Percentiles rank a stretch among this genome's conserved stretches.
Evolutionary conservation across 2,329 filamentous ascomycete species (phyloP).

Genomic region (Elsinoe fawcettii): DNA sequence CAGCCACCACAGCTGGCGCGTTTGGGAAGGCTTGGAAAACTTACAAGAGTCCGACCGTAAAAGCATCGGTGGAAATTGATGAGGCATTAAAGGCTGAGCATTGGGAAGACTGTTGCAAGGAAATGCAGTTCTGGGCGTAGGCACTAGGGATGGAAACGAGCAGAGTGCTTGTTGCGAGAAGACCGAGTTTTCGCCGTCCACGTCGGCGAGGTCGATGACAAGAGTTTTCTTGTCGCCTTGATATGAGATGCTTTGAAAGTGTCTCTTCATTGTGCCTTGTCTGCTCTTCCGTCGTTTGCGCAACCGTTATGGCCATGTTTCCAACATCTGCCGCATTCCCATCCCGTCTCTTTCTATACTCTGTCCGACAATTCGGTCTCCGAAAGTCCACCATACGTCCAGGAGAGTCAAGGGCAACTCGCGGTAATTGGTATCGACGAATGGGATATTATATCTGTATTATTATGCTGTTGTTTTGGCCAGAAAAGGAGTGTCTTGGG

Average conservation of each 20-base stretch:
- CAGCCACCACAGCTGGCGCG: constrained; percentile 19
- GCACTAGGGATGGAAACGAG: constrained; percentile 19
- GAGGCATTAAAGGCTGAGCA: constrained; percentile 67
- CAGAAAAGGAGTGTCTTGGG: neutral
- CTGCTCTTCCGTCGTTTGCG: neutral
- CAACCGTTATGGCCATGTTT: neutral
- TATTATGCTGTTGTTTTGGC: constrained; percentile 11
- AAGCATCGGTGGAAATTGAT: constrained; percentile 59
- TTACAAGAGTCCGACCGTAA: constrained; percentile 57
- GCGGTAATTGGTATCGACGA: neutral
- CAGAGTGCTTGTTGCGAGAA: neutral
- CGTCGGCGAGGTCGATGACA: neutral
- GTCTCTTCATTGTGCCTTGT: neutral
- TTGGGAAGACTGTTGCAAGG: constrained; percentile 59
- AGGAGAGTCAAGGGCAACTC: neutral
- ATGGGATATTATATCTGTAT: constrained; percentile 9
- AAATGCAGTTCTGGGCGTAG: constrained; percentile 51
- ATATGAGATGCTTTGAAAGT: neutral
- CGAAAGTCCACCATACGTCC: constrained; percentile 2
- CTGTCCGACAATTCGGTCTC: neutral
- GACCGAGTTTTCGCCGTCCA: constrained; percentile 7
- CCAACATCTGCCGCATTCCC: neutral
- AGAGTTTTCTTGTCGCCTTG: neutral
- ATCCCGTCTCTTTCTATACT: neutral
- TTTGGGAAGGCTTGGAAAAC: constrained; percentile 25